Conservation (phyloP, 257 asterid species). For the Datura wrightii region DNA sequence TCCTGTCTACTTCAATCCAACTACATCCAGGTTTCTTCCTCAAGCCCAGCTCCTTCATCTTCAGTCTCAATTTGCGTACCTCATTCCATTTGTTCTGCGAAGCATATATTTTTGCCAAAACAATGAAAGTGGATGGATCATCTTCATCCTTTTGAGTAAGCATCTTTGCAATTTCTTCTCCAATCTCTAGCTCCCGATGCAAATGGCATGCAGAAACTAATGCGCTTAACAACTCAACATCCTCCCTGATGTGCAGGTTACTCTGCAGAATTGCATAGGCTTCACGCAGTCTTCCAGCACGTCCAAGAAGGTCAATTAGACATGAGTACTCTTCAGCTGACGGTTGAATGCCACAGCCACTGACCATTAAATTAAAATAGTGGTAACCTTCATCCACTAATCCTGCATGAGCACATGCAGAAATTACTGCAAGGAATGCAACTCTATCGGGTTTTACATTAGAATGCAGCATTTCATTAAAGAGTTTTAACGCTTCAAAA, state of each 20-base stretch:
- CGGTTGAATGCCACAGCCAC: conserved; percentile 54
- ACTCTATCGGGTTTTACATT: conserved; percentile 68
- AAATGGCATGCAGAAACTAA: conserved; percentile 64
- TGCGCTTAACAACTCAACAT: conserved; percentile 66
- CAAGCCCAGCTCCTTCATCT: conserved; percentile 69
- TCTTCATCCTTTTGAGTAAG: conserved; percentile 57
- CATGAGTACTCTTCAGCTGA: conserved; percentile 74
- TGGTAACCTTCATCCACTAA: conserved; percentile 65
- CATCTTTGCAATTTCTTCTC: conserved; percentile 58
- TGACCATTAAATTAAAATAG: conserved; percentile 58
- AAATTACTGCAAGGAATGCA: conserved; percentile 75
- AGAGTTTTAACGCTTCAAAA: conserved; percentile 60
- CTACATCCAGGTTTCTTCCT: conserved; percentile 74
- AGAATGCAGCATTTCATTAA: conserved; percentile 58
- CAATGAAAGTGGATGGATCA: conserved; percentile 65
- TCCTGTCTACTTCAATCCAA: conserved; percentile 75
- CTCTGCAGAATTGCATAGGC: conserved; percentile 65
- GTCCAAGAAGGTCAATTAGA: conserved; percentile 72
- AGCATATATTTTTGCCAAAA: conserved; percentile 71
- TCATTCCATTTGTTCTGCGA: conserved; percentile 61
- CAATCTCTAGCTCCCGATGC: conserved; percentile 63
- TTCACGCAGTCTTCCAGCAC: conserved; percentile 70
- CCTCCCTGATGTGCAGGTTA: conserved; percentile 44
- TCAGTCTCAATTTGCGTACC: conserved; percentile 57
- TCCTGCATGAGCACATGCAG: conserved; percentile 87